A percentile compares a stretch with the other conserved stretches of the same genome.
phyloP scores from a whole-genome alignment of 805 yeast genomes.

The Kluyveromyces nonfermentans region DNA sequence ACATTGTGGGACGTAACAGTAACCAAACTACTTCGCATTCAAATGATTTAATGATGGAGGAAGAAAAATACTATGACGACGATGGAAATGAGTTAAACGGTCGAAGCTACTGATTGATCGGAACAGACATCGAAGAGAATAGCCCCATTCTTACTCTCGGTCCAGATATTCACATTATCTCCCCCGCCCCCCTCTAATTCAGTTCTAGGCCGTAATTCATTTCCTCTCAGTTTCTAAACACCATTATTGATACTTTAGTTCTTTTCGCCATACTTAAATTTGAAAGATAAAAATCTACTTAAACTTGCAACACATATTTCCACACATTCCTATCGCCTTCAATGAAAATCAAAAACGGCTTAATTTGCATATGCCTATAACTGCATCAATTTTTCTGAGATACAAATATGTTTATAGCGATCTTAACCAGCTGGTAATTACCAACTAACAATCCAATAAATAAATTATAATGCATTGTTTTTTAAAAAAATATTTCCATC shows the following conservation, averaged over 20 bases:
- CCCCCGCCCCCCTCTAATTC: too few relatives aligned
- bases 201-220: too few relatives aligned
- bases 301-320: too few relatives aligned
- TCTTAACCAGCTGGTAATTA: background rate
- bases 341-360: background rate
- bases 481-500: too few relatives aligned
- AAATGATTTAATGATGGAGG: slow-evolving; percentile 15
- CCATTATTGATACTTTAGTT: too few relatives aligned
- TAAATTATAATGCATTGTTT: background rate
- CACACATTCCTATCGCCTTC: too few relatives aligned
- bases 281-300: too few relatives aligned
- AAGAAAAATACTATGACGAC: slow-evolving; percentile 17
- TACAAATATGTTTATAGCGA: background rate
- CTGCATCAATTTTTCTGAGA: background rate
- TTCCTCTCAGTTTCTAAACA: too few relatives aligned
- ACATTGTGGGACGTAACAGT: slow-evolving; percentile 5
- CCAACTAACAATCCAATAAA: background rate
- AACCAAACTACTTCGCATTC: slow-evolving; percentile 8
- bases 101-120: slow-evolving; percentile 12
- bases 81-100: slow-evolving; percentile 17
- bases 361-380: background rate
- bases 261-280: too few relatives aligned
- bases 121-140: too few relatives aligned
- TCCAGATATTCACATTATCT: too few relatives aligned
- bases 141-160: too few relatives aligned